Percentiles rank a stretch among this genome's conserved stretches.
Conservation (phyloP, 2,329 filamentous ascomycete species). For the Mariannaea sp. region DNA sequence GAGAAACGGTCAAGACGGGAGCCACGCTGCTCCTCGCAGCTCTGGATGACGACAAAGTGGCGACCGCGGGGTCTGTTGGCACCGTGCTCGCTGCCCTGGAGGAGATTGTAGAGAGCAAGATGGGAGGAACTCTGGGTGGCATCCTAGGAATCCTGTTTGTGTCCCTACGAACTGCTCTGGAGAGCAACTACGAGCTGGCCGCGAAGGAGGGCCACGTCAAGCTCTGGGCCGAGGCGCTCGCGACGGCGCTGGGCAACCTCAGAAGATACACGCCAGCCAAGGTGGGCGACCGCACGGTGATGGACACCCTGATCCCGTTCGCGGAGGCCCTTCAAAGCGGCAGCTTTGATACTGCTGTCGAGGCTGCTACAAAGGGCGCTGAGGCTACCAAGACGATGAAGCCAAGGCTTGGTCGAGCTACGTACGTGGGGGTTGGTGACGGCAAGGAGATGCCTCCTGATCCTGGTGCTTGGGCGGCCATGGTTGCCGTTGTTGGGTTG, state of each 20-base stretch:
- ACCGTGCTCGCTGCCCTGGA: slow-evolving; percentile 55
- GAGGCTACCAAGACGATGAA: slow-evolving; percentile 68
- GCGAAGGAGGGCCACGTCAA: slow-evolving; percentile 41
- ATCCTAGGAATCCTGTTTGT: slow-evolving; percentile 61
- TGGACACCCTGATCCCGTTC: slow-evolving; percentile 62
- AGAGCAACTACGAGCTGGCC: slow-evolving; percentile 42
- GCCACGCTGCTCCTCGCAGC: slow-evolving; percentile 55
- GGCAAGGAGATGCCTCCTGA: slow-evolving; percentile 63
- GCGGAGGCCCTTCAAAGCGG: slow-evolving; percentile 52
- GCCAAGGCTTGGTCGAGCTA: slow-evolving; percentile 68
- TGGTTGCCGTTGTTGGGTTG: slow-evolving; percentile 51
- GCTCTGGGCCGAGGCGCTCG: slow-evolving; percentile 51
- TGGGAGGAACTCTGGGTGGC: slow-evolving; percentile 58
- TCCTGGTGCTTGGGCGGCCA: slow-evolving; percentile 72
- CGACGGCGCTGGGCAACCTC: slow-evolving; percentile 52
- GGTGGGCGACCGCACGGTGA: slow-evolving; percentile 60
- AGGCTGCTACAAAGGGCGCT: slow-evolving; percentile 63
- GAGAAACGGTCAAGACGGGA: slow-evolving; percentile 63
- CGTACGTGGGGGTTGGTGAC: slow-evolving; percentile 66
- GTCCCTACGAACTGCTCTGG: slow-evolving; percentile 50
- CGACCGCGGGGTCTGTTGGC: slow-evolving; percentile 50
- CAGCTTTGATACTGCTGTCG: slow-evolving; percentile 60
- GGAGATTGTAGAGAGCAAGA: slow-evolving; percentile 60
- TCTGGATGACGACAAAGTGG: slow-evolving; percentile 46
- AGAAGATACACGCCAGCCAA: slow-evolving; percentile 59